phyloP scores from a whole-genome alignment of 2,329 filamentous ascomycete genomes.

The Samsoniella hepiali region DNA sequence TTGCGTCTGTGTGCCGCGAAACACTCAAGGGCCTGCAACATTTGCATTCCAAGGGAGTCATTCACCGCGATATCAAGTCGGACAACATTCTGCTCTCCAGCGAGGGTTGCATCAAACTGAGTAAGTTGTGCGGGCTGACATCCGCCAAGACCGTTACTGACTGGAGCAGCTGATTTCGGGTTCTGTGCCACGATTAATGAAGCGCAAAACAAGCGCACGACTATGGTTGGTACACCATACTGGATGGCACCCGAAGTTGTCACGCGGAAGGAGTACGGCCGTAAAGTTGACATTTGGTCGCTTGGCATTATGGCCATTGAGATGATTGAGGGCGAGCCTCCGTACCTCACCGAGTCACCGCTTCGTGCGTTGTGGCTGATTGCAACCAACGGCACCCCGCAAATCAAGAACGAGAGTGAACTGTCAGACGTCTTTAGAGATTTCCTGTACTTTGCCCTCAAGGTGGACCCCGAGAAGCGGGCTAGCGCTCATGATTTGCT shows the following conservation, averaged over 20 bases:
- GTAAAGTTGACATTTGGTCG: conserved; percentile 98
- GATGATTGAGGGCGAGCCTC: conserved; percentile 98
- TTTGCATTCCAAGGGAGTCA: conserved; percentile 94
- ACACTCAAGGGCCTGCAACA: conserved; percentile 90
- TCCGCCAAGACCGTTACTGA: conserved; percentile 30
- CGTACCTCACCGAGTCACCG: conserved; percentile 92
- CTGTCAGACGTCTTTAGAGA: conserved; percentile 81
- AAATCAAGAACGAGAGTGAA: conserved; percentile 88
- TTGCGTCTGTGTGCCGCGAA: conserved; percentile 92
- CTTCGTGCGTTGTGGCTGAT: conserved; percentile 92
- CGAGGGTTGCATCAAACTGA: conserved; percentile 96
- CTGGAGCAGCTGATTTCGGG: conserved; percentile 80
- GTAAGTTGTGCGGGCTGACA: conserved; percentile 50
- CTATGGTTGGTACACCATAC: conserved; percentile 98
- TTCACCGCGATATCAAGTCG: conserved; percentile 98
- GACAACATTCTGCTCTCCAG: conserved; percentile 94
- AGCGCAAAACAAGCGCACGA: conserved; percentile 92
- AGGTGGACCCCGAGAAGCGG: conserved; percentile 95
- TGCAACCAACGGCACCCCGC: conserved; percentile 91
- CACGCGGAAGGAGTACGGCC: conserved; percentile 93
- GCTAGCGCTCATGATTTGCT: conserved; percentile 92
- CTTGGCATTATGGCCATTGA: conserved; percentile 99
- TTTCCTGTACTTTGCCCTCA: conserved; percentile 88
- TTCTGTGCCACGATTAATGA: conserved; percentile 99
- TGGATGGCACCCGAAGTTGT: conserved; percentile 99